Percentiles rank a stretch among this genome's conserved stretches.
phyloP scores from a whole-genome alignment of 1,284 basidiomycete genomes.

The Hymenochaete sp. region DNA sequence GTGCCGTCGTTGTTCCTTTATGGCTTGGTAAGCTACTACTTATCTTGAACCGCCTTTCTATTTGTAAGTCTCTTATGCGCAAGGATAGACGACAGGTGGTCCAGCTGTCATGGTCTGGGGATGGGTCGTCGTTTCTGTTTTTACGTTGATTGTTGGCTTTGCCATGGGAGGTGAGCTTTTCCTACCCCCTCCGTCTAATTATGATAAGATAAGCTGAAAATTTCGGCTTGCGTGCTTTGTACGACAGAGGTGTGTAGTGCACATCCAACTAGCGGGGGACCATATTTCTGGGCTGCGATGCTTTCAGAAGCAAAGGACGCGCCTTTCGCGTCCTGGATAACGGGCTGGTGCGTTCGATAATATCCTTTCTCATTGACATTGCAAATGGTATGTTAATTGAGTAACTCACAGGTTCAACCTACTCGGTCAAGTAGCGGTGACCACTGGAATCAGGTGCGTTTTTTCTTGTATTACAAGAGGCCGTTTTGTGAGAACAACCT shows the following conservation, averaged over 20 bases:
- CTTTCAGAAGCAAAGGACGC: conserved; percentile 47
- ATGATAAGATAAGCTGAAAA: neutral
- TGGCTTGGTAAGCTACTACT: conserved; percentile 43
- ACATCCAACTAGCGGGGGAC: conserved; percentile 67
- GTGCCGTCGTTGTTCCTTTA: conserved; percentile 58
- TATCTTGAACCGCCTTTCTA: neutral
- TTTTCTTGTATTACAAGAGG: neutral
- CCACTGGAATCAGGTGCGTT: conserved; percentile 57
- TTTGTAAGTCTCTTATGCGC: neutral
- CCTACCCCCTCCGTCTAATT: neutral
- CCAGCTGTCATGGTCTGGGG: conserved; percentile 71
- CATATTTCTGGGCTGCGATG: conserved; percentile 72
- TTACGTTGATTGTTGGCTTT: conserved; percentile 58
- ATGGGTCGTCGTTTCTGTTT: conserved; percentile 57
- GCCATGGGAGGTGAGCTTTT: conserved; percentile 52
- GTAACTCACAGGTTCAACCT: conserved; percentile 71
- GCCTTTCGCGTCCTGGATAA: conserved; percentile 60
- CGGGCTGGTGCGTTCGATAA: conserved; percentile 68
- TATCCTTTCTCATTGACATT: neutral
- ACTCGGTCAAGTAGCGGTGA: conserved; percentile 67
- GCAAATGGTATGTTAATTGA: conserved; percentile 31
- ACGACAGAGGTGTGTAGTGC: conserved; percentile 56
- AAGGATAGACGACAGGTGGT: conserved; percentile 53
- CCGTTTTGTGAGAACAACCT: neutral
- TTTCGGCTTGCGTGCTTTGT: conserved; percentile 1